Evolutionary conservation across 306 rosid genomes (phyloP).

Genomic region (Citrullus amarus): DNA sequence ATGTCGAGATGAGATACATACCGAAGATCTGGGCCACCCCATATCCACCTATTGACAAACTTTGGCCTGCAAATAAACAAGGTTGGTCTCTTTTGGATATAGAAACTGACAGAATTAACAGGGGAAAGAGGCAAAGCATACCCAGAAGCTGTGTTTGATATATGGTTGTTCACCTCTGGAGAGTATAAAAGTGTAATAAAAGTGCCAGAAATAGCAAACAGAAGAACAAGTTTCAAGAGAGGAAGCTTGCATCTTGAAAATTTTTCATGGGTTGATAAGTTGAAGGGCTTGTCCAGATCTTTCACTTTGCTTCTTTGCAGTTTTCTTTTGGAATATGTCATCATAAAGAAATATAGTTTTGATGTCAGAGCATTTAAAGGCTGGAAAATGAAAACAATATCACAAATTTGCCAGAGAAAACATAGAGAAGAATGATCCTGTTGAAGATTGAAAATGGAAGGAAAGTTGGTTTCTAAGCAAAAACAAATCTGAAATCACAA

Average conservation of each 20-base stretch:
- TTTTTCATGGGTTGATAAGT: slow-evolving; percentile 46
- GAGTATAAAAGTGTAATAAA: slow-evolving; percentile 48
- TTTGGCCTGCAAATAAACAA: slow-evolving; percentile 6
- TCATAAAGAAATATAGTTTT: slow-evolving; percentile 28
- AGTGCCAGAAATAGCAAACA: slow-evolving; percentile 45
- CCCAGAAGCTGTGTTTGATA: slow-evolving; percentile 45
- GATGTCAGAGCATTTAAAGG: neutral
- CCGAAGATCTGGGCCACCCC: slow-evolving; percentile 67
- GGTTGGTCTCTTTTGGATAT: neutral
- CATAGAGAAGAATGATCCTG: neutral
- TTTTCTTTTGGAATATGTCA: slow-evolving; percentile 44
- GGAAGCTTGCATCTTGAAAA: slow-evolving; percentile 64
- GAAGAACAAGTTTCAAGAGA: slow-evolving; percentile 44
- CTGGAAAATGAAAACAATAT: neutral
- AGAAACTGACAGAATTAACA: neutral
- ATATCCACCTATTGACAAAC: slow-evolving; percentile 64
- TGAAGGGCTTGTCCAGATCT: slow-evolving; percentile 49
- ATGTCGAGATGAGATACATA: slow-evolving; percentile 34
- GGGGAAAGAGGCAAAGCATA: slow-evolving; percentile 8
- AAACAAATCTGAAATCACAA: neutral
- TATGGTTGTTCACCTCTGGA: slow-evolving; percentile 47
- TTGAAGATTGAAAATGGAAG: neutral
- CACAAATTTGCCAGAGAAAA: neutral
- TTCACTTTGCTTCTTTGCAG: slow-evolving; percentile 36
- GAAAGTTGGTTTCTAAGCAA: neutral